Evolutionary conservation across 1,139 yeast species (phyloP).

Genomic region (Yueomyces sp.): DNA sequence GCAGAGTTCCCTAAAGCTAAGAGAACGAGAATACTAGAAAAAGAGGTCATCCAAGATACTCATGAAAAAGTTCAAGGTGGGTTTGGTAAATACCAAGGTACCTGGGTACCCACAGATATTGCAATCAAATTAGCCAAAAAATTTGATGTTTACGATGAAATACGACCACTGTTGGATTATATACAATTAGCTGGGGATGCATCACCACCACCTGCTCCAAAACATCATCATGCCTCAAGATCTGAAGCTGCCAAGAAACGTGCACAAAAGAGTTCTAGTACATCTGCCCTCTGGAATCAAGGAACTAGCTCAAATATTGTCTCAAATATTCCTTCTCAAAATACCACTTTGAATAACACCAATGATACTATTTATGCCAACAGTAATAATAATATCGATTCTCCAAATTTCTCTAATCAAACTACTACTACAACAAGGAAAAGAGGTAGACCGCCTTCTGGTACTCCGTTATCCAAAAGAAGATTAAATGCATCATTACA

Average conservation of each 20-base stretch:
- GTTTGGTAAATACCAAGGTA: slow-evolving; percentile 92
- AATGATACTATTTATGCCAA: background rate
- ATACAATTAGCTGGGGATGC: slow-evolving; percentile 43
- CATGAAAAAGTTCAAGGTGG: slow-evolving; percentile 97
- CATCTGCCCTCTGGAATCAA: slow-evolving; percentile 12
- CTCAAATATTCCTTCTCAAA: background rate
- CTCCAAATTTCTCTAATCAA: slow-evolving; percentile 4
- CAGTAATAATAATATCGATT: background rate
- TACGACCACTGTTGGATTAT: slow-evolving; percentile 60
- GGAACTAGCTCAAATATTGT: slow-evolving; percentile 3
- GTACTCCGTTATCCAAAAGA: slow-evolving; percentile 11
- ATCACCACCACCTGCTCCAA: slow-evolving; percentile 76
- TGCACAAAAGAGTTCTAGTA: slow-evolving; percentile 17
- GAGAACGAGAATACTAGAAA: slow-evolving; percentile 80
- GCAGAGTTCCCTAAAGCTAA: slow-evolving; percentile 93
- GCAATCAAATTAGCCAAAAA: slow-evolving; percentile 49
- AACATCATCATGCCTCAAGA: slow-evolving; percentile 57
- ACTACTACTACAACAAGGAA: slow-evolving; percentile 12
- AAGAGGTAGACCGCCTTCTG: slow-evolving; percentile 21
- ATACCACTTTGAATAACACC: background rate
- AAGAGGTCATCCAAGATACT: slow-evolving; percentile 74
- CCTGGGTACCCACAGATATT: slow-evolving; percentile 80
- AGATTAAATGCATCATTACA: slow-evolving; percentile 10
- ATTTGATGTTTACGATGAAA: slow-evolving; percentile 55
- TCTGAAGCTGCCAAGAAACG: slow-evolving; percentile 18